Conservation (phyloP, 2,329 filamentous ascomycete species). For the Colletotrichum zoysiae region DNA sequence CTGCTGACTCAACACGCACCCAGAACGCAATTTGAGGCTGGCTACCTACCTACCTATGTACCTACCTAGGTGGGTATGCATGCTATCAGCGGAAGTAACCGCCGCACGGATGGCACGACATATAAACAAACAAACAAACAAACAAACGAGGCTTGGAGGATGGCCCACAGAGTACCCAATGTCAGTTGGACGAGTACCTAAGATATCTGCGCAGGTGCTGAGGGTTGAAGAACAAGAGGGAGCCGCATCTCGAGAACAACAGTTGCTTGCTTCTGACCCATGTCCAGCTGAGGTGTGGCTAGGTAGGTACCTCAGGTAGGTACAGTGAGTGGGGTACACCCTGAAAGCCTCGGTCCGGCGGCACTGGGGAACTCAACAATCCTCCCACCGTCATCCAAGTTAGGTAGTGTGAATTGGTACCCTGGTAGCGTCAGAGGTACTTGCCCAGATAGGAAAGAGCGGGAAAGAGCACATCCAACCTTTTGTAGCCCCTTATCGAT, state of each 20-base stretch:
- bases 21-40: not conserved
- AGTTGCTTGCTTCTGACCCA: no score
- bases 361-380: constrained; percentile 19
- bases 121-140: not conserved
- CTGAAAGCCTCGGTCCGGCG: constrained; percentile 32
- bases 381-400: not conserved
- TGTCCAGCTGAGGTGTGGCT: no score
- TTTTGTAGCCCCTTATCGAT: constrained; percentile 24
- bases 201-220: not conserved
- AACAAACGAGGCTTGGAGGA: not conserved
- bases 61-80: no score
- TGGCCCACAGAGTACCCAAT: no score
- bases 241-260: no score
- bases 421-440: constrained; percentile 2
- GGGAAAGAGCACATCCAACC: constrained; percentile 25
- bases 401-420: not conserved
- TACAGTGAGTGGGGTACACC: constrained; percentile 25
- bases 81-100: constrained; percentile 1
- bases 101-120: not conserved
- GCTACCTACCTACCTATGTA: no score
- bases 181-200: no score
- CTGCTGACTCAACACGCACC: not conserved
- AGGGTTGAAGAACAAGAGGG: not conserved
- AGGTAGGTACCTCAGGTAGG: not conserved
- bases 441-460: constrained; percentile 30